Evolutionary conservation across 176 grass and related monocot species (phyloP).

Genomic region (Pontederia paniculata): DNA sequence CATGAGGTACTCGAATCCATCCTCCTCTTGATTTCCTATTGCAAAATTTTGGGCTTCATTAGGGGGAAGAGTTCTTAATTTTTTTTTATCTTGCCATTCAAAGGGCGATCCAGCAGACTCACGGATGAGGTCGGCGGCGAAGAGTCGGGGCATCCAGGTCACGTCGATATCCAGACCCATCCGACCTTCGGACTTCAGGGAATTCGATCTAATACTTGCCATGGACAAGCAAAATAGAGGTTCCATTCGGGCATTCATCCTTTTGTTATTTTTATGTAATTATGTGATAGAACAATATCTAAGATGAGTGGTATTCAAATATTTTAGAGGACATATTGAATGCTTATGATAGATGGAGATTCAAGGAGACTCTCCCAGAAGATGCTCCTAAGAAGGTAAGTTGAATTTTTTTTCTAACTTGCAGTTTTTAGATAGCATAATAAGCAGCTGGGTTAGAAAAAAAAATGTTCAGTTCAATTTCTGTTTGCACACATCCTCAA

Average conservation of each 20-base stretch:
- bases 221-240: conserved; percentile 97
- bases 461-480: no score
- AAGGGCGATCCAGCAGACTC: conserved; percentile 74
- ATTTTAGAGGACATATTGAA: conserved; percentile 71
- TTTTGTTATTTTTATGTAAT: background rate
- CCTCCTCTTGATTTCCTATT: background rate
- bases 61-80: background rate
- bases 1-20: conserved; percentile 54
- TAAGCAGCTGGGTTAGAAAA: background rate
- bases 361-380: conserved; percentile 56
- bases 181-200: conserved; percentile 68
- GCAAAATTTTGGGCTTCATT: background rate
- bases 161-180: conserved; percentile 86
- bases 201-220: conserved; percentile 85
- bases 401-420: conserved; percentile 2
- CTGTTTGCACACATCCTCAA: no score
- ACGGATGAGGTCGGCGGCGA: conserved; percentile 76
- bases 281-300: background rate
- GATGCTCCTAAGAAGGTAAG: conserved; percentile 73
- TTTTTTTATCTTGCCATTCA: background rate
- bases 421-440: background rate
- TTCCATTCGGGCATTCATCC: conserved; percentile 4
- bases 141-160: conserved; percentile 75
- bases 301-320: conserved; percentile 5
- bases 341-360: conserved; percentile 80